Conservation (phyloP, 2,329 filamentous ascomycete species). For the Paracamarosporium sp. region DNA sequence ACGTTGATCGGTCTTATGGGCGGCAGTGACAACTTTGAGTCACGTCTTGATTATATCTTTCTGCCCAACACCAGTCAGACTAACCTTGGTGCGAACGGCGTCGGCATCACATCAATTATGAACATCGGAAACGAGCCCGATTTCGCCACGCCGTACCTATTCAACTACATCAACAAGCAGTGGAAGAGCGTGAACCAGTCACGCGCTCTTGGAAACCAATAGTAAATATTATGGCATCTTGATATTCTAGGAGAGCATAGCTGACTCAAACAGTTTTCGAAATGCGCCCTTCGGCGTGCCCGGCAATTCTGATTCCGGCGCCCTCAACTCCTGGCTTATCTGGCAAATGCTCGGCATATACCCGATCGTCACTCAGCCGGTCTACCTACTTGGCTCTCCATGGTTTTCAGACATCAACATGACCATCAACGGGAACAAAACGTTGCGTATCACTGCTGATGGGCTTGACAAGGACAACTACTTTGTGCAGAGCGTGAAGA, state of each 20-base stretch:
- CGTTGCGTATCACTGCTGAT: constrained; percentile 60
- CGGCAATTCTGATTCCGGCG: constrained; percentile 52
- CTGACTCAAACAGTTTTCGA: constrained; percentile 16
- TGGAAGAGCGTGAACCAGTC: constrained; percentile 47
- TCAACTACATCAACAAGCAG: constrained; percentile 47
- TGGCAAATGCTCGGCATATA: constrained; percentile 57
- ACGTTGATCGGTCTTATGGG: constrained; percentile 48
- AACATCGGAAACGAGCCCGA: constrained; percentile 64
- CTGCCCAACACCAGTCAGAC: constrained; percentile 39
- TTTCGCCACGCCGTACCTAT: constrained; percentile 69
- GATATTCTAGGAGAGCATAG: background rate
- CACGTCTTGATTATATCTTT: constrained; percentile 48
- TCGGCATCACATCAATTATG: constrained; percentile 60
- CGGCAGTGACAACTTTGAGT: constrained; percentile 38
- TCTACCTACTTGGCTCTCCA: constrained; percentile 64
- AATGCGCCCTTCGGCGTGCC: constrained; percentile 45
- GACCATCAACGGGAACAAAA: constrained; percentile 58
- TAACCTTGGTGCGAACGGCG: constrained; percentile 43
- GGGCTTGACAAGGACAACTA: constrained; percentile 61
- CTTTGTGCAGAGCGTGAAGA: constrained; percentile 66
- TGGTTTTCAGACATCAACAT: constrained; percentile 61
- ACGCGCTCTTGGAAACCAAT: constrained; percentile 34
- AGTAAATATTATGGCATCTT: constrained; percentile 27
- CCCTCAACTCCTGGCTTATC: constrained; percentile 57
- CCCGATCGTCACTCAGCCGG: constrained; percentile 68